phyloP scores from a whole-genome alignment of 768 basidiomycete species.

The Mycena leptocephala region DNA sequence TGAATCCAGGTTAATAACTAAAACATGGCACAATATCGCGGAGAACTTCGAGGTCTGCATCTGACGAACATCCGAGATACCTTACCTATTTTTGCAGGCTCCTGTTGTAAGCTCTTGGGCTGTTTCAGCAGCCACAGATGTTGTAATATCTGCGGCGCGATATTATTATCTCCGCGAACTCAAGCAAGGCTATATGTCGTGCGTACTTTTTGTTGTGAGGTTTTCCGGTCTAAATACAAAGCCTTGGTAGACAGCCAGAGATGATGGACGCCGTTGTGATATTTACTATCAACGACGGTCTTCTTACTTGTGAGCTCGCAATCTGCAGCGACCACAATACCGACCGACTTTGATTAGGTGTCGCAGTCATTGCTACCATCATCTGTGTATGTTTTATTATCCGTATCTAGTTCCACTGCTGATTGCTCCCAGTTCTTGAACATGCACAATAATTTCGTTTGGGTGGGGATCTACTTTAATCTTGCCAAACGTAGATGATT shows the following conservation, averaged over 20 bases:
- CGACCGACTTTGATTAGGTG: conserved; percentile 5
- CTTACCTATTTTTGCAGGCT: conserved; percentile 3
- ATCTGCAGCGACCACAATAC: not conserved
- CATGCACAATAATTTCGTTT: conserved; percentile 24
- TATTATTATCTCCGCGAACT: conserved; percentile 29
- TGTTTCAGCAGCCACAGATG: conserved; percentile 26
- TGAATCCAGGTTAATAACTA: conserved; percentile 13
- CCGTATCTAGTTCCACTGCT: not conserved
- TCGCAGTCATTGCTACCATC: conserved; percentile 16
- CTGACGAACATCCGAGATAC: not conserved
- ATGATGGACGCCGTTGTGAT: conserved; percentile 22
- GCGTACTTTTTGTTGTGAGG: not conserved
- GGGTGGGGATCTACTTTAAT: conserved; percentile 24
- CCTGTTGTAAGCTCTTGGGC: not conserved
- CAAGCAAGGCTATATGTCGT: conserved; percentile 24
- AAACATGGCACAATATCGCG: not conserved
- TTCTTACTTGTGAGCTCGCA: conserved; percentile 1
- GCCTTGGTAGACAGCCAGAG: conserved; percentile 1
- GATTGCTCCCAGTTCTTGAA: conserved; percentile 5
- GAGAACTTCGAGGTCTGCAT: not conserved
- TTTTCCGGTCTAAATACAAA: too few species aligned
- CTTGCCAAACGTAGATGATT: conserved; percentile 20
- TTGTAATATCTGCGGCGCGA: conserved; percentile 20
- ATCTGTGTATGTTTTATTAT: conserved; percentile 3
- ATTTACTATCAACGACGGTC: conserved; percentile 24